These are phyloP conservation scores for Solanum bulbocastanum DNA, from an alignment of 257 asterid species.

Conservation along the genomic window DNA sequence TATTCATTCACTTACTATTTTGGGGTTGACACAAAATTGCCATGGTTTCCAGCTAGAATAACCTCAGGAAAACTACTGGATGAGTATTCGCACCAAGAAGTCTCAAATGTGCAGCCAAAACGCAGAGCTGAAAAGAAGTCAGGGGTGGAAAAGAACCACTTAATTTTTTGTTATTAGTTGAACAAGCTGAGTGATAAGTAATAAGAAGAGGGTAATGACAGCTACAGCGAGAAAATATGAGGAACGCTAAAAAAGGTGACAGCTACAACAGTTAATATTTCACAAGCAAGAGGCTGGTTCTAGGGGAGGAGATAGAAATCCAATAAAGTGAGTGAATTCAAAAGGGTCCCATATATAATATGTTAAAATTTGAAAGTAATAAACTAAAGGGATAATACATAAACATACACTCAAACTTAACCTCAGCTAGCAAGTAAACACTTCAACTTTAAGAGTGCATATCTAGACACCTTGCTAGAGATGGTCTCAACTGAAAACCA, in stretches of 20 bases:
- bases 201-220: neutral
- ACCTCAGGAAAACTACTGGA: neutral
- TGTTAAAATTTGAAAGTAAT: neutral
- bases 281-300: neutral
- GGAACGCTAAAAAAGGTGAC: neutral
- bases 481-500: neutral
- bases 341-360: neutral
- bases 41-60: neutral
- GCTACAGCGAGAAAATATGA: neutral
- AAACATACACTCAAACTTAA: neutral
- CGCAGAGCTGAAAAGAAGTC: neutral
- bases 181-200: neutral
- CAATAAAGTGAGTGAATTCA: neutral
- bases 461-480: neutral
- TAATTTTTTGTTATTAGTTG: neutral
- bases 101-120: neutral
- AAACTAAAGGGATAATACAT: neutral
- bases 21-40: neutral
- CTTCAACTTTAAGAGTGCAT: neutral
- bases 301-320: neutral
- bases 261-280: neutral
- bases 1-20: neutral
- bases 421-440: neutral
- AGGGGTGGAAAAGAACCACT: neutral
- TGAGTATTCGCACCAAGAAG: neutral